Conservation (phyloP, 164 flowering plant genomes). For the Tetracentron sinense region DNA sequence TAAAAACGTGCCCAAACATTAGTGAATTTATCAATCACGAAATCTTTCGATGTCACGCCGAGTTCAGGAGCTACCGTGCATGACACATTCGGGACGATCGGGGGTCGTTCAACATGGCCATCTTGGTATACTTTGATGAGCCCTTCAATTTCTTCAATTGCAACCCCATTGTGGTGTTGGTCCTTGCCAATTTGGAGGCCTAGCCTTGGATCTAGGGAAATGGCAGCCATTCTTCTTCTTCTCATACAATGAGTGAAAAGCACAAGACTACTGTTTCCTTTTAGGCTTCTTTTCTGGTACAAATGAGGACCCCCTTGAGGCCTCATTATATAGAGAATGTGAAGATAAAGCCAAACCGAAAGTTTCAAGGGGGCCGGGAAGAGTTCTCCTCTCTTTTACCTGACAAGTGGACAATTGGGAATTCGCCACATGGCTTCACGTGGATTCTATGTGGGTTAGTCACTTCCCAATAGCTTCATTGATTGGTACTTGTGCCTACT, state of each 20-base stretch:
- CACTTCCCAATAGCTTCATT: no score
- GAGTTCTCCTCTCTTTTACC: background rate
- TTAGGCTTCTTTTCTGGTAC: background rate
- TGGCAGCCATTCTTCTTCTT: conserved; percentile 35
- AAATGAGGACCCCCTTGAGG: background rate
- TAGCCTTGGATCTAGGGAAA: conserved; percentile 30
- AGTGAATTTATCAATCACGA: conserved; percentile 35
- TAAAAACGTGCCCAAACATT: conserved; percentile 46
- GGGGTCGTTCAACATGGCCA: conserved; percentile 54
- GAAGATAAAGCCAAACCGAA: conserved; percentile 2
- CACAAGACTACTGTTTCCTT: background rate
- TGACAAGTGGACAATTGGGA: conserved; percentile 35
- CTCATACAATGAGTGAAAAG: conserved; percentile 12
- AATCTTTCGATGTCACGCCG: conserved; percentile 41
- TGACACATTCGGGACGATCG: conserved; percentile 37
- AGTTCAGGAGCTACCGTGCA: conserved; percentile 25
- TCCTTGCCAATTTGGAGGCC: conserved; percentile 16
- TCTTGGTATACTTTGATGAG: conserved; percentile 50
- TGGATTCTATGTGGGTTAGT: conserved; percentile 9
- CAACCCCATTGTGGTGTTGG: conserved; percentile 23
- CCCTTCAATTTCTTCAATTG: conserved; percentile 44
- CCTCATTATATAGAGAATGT: conserved; percentile 8
- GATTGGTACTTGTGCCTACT: no score
- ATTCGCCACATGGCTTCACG: conserved; percentile 18
- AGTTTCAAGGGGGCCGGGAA: conserved; percentile 2